A percentile compares a stretch with the other conserved stretches of the same genome.
These are phyloP conservation scores for Diaporthe ampelina DNA, from an alignment of 2,329 filamentous ascomycete genomes.

Conservation along the genomic window DNA sequence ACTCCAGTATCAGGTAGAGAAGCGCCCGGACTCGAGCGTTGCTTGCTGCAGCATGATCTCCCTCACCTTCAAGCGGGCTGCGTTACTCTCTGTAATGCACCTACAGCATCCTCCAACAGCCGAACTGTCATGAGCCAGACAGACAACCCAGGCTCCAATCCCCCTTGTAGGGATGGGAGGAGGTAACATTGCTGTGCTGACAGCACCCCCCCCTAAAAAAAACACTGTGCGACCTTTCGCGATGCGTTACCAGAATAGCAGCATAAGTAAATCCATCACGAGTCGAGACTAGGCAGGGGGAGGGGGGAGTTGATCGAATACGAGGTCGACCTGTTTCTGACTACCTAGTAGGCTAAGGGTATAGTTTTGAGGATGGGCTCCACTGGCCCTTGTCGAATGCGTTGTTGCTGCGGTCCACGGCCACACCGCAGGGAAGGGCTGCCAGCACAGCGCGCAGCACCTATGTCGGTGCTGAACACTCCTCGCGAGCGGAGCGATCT, in stretches of 20 bases:
- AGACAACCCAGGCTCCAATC: background rate
- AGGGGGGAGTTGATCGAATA: background rate
- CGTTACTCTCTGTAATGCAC: background rate
- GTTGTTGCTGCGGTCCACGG: background rate
- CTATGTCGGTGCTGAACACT: background rate
- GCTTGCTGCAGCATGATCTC: background rate
- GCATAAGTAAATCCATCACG: background rate
- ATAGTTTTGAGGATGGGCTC: constrained; percentile 3
- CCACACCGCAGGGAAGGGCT: too few species aligned
- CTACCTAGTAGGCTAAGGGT: background rate
- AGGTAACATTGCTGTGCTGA: constrained; percentile 5
- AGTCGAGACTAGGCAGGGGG: background rate
- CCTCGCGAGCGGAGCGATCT: background rate
- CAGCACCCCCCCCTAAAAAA: too few species aligned
- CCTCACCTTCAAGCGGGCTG: background rate
- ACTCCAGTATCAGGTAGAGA: background rate
- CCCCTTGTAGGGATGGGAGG: background rate
- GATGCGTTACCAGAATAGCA: background rate
- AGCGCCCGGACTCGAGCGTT: background rate
- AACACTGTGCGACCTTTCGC: background rate
- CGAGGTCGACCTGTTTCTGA: constrained; percentile 21
- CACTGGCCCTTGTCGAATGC: background rate
- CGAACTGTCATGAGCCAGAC: background rate
- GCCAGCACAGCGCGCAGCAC: too few species aligned
- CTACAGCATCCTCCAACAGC: background rate